Percentiles rank a stretch among this genome's conserved stretches.
Evolutionary conservation across 441 rosid species (phyloP).

Genomic region (Hura crepitans): DNA sequence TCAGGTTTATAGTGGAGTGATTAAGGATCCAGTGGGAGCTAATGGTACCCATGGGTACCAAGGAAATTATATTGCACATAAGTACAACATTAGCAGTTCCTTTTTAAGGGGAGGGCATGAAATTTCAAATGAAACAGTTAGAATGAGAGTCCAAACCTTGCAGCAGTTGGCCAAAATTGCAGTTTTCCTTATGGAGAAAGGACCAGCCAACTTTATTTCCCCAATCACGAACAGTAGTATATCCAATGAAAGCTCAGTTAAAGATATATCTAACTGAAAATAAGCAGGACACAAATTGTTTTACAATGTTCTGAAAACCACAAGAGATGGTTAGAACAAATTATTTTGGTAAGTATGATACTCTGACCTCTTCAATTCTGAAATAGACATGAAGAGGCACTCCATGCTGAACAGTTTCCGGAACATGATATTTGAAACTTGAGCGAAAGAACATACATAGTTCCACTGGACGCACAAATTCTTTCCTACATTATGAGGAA

Average conservation of each 20-base stretch:
- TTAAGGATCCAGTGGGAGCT: no score
- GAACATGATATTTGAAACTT: constrained; percentile 39
- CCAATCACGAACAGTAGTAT: constrained; percentile 75
- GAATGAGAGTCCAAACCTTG: constrained; percentile 51
- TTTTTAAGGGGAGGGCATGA: not conserved
- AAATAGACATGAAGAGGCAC: constrained; percentile 74
- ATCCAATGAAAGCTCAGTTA: constrained; percentile 83
- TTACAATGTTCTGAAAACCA: constrained; percentile 14
- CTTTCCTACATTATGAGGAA: constrained; percentile 51
- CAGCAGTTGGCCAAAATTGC: constrained; percentile 69
- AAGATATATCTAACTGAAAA: constrained; percentile 66
- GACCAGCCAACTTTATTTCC: constrained; percentile 83
- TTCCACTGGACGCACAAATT: constrained; percentile 69
- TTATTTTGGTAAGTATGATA: constrained; percentile 13
- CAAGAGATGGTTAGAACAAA: constrained; percentile 17
- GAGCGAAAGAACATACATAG: constrained; percentile 60
- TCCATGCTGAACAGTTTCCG: constrained; percentile 32
- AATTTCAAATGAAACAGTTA: constrained; percentile 15
- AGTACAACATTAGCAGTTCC: not conserved
- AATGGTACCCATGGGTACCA: no score
- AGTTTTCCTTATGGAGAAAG: constrained; percentile 67
- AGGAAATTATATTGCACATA: not conserved
- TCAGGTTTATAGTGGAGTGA: no score
- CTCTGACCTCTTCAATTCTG: constrained; percentile 65
- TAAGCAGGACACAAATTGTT: constrained; percentile 27